phyloP scores from a whole-genome alignment of 176 grass and related monocot genomes.

The Avena sativa region DNA sequence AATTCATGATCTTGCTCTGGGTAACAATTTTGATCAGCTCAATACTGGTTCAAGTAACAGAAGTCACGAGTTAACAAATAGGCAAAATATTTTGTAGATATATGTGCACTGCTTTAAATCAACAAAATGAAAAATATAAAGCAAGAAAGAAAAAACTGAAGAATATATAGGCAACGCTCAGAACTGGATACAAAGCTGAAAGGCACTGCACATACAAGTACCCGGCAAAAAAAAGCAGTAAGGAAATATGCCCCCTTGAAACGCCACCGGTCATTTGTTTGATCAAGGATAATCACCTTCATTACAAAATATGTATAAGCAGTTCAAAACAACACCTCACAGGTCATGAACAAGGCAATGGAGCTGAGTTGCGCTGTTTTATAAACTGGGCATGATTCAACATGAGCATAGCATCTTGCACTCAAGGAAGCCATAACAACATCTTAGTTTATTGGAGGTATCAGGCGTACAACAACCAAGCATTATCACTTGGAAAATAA shows the following conservation, averaged over 20 bases:
- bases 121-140: background rate
- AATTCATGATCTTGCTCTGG: too few species aligned
- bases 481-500: constrained; percentile 38
- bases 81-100: too few species aligned
- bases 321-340: constrained; percentile 37
- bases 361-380: background rate
- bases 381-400: constrained; percentile 31
- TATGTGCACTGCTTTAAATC: too few species aligned
- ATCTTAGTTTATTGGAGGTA: constrained; percentile 47
- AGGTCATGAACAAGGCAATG: constrained; percentile 9
- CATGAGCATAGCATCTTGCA: constrained; percentile 30
- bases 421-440: constrained; percentile 35
- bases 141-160: background rate
- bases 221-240: background rate
- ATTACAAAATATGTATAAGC: constrained; percentile 1
- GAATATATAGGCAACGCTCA: background rate
- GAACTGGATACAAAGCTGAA: background rate
- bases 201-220: background rate
- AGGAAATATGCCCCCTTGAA: background rate
- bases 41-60: too few species aligned
- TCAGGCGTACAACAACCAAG: constrained; percentile 45
- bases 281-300: background rate
- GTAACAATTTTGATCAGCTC: too few species aligned
- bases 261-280: constrained; percentile 10
- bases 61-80: too few species aligned